Conservation (phyloP, 2,329 filamentous ascomycete species). For the Fusarium protoensiforme region DNA sequence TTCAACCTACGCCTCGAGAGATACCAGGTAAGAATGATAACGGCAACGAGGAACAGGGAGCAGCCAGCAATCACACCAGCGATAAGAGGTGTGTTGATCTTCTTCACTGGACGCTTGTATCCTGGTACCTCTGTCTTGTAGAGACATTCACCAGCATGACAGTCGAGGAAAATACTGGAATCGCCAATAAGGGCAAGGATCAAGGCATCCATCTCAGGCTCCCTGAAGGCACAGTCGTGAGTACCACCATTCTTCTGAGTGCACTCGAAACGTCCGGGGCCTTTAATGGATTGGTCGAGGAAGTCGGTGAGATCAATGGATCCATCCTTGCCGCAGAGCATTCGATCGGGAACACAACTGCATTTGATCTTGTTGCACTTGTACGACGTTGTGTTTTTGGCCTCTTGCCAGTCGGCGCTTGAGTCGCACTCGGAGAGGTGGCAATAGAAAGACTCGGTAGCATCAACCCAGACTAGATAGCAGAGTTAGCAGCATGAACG, state of each 20-base stretch:
- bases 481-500: constrained; percentile 12
- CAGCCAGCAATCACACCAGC: constrained; percentile 90
- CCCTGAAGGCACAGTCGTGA: constrained; percentile 83
- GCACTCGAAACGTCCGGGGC: constrained; percentile 87
- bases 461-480: constrained; percentile 88
- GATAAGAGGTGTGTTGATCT: constrained; percentile 96
- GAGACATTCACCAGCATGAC: constrained; percentile 89
- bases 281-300: constrained; percentile 82
- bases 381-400: constrained; percentile 85
- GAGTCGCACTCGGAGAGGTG: constrained; percentile 84
- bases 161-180: constrained; percentile 84
- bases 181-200: constrained; percentile 93
- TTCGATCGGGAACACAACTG: constrained; percentile 87
- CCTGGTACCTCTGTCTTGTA: constrained; percentile 94
- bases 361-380: constrained; percentile 87
- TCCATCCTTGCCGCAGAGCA: constrained; percentile 92
- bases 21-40: constrained; percentile 88
- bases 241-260: constrained; percentile 70
- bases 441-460: constrained; percentile 96
- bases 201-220: constrained; percentile 91
- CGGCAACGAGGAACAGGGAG: constrained; percentile 87
- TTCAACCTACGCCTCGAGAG: constrained; percentile 78
- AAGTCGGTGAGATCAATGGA: constrained; percentile 95
- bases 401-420: constrained; percentile 72
- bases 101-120: constrained; percentile 87